Conservation (phyloP, 108 stramenopile genomes). For the Seminavis robusta region DNA sequence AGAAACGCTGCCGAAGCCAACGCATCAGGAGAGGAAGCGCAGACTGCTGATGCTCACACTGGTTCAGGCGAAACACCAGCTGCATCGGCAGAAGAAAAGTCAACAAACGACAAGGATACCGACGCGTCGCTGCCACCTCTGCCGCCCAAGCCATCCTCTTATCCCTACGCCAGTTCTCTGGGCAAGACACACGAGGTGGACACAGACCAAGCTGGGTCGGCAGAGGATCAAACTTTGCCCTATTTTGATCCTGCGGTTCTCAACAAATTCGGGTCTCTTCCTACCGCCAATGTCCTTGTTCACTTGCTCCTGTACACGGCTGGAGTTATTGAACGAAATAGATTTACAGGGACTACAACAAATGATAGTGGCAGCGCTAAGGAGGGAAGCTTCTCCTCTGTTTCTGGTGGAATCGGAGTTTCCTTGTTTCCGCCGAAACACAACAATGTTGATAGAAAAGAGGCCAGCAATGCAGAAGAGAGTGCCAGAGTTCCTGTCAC, state of each 20-base stretch:
- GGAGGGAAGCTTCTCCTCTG: no score
- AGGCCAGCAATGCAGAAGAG: neutral
- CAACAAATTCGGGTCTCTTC: conserved; percentile 57
- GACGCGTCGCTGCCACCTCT: conserved; percentile 27
- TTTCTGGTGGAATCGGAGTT: neutral
- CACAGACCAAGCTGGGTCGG: neutral
- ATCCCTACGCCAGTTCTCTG: conserved; percentile 17
- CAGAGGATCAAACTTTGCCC: conserved; percentile 14
- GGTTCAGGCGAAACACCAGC: neutral
- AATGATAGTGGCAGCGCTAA: neutral
- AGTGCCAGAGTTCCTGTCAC: conserved; percentile 4
- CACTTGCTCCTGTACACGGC: conserved; percentile 46
- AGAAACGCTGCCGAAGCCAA: conserved; percentile 24
- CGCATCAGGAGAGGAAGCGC: conserved; percentile 13
- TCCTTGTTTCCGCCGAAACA: neutral
- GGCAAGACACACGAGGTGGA: conserved; percentile 5
- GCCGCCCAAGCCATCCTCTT: conserved; percentile 19
- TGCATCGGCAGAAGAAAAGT: conserved; percentile 1
- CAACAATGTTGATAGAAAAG: no score
- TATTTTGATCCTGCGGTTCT: conserved; percentile 61
- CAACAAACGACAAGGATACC: conserved; percentile 1
- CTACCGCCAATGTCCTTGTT: conserved; percentile 57
- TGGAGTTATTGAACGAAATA: conserved; percentile 26
- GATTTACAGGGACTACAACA: conserved; percentile 2
- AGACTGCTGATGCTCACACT: neutral